A percentile compares a stretch with the other conserved stretches of the same genome.
These are phyloP conservation scores for Miscanthus lutarioriparius DNA, from an alignment of 176 grass and related monocot genomes.

Conservation along the genomic window DNA sequence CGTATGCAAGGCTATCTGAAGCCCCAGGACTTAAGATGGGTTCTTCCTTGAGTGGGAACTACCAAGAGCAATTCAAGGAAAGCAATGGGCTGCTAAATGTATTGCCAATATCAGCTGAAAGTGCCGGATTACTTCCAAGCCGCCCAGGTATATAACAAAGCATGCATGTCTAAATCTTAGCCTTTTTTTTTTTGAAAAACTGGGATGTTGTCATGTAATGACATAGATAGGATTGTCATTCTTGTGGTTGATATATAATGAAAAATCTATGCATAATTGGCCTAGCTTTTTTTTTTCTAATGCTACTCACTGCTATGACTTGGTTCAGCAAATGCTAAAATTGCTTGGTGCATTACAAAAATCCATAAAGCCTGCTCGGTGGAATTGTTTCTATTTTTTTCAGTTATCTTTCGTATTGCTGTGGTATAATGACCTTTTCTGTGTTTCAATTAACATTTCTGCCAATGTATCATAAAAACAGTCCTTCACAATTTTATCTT, in stretches of 20 bases:
- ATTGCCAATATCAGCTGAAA: conserved; percentile 88
- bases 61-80: conserved; percentile 37
- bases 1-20: conserved; percentile 65
- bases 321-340: not conserved
- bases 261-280: not conserved
- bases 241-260: not conserved
- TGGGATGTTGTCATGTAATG: not conserved
- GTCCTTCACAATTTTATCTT: not conserved
- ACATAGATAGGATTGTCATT: not conserved
- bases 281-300: not conserved
- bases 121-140: conserved; percentile 77
- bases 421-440: not conserved
- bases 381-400: not conserved
- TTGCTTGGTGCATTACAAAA: not conserved
- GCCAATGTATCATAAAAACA: not conserved
- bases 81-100: conserved; percentile 51
- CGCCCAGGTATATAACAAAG: conserved; percentile 39
- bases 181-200: not conserved
- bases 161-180: not conserved
- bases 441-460: not conserved
- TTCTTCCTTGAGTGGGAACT: conserved; percentile 26
- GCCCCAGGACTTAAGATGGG: conserved; percentile 39
- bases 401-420: not conserved
- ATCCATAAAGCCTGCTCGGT: not conserved
- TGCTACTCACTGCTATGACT: not conserved